These are phyloP conservation scores for Phytophthora kernoviae DNA, from an alignment of 352 stramenopile species.

Conservation along the genomic window DNA sequence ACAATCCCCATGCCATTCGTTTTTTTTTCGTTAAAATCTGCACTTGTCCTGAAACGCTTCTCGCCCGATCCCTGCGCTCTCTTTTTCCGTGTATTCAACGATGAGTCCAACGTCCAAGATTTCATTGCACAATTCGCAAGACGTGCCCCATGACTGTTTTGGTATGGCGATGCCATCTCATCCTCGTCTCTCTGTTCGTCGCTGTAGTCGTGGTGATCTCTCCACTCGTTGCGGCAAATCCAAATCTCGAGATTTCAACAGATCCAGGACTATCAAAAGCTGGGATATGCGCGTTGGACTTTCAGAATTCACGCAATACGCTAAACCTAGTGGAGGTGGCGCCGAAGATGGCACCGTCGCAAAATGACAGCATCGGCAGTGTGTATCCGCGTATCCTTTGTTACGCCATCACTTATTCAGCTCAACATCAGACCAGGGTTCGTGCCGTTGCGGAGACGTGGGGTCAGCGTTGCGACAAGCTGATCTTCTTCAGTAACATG, in stretches of 20 bases:
- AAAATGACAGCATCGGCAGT: background rate
- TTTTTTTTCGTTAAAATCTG: too few species aligned
- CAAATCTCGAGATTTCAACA: background rate
- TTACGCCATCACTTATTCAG: slow-evolving; percentile 75
- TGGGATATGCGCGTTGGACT: slow-evolving; percentile 52
- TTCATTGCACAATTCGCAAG: too few species aligned
- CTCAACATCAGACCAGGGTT: slow-evolving; percentile 55
- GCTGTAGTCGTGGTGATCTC: background rate
- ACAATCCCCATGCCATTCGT: too few species aligned
- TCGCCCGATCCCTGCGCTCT: too few species aligned
- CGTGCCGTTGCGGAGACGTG: slow-evolving; percentile 77
- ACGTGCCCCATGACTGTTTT: too few species aligned
- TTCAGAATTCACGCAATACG: slow-evolving; percentile 35
- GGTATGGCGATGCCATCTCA: too few species aligned
- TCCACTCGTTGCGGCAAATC: background rate
- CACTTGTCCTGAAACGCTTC: too few species aligned
- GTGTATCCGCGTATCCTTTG: slow-evolving; percentile 69
- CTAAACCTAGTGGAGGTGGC: slow-evolving; percentile 49
- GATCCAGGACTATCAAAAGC: slow-evolving; percentile 30
- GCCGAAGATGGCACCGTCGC: slow-evolving; percentile 24
- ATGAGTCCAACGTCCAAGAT: too few species aligned
- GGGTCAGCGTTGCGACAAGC: slow-evolving; percentile 75
- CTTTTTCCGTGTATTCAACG: too few species aligned
- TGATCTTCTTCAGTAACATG: slow-evolving; percentile 84
- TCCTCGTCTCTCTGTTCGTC: background rate